Conservation (phyloP, 345 rosid species). For the Gynandropsis gynandra region DNA sequence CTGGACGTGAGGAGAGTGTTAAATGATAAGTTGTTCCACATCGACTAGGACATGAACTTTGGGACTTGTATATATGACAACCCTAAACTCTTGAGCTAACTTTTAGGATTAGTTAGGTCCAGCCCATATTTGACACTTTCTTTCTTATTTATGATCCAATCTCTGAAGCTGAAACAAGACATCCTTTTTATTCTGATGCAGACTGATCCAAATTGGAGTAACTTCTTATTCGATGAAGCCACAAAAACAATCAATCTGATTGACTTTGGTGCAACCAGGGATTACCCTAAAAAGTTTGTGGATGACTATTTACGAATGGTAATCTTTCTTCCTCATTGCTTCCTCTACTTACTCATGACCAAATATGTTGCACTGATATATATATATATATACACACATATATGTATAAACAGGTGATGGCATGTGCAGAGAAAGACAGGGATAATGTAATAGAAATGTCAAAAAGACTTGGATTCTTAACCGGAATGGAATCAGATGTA, state of each 20-base stretch:
- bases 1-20: too few species aligned
- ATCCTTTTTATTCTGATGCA: conserved; percentile 31
- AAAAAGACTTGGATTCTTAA: conserved; percentile 72
- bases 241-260: conserved; percentile 72
- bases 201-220: conserved; percentile 98
- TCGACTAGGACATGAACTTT: too few species aligned
- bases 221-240: conserved; percentile 68
- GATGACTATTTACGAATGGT: conserved; percentile 92
- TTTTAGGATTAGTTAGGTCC: too few species aligned
- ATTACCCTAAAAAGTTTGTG: conserved; percentile 76
- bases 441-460: conserved; percentile 75
- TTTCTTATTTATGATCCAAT: too few species aligned
- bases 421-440: conserved; percentile 75
- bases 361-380: conserved; percentile 1
- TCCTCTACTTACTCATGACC: background rate
- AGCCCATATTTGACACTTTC: too few species aligned
- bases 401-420: conserved; percentile 48
- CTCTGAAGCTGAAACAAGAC: too few species aligned
- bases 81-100: too few species aligned
- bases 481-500: conserved; percentile 71
- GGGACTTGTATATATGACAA: too few species aligned
- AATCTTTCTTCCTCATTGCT: conserved; percentile 9
- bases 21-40: too few species aligned
- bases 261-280: conserved; percentile 94
- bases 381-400: conserved; percentile 2